phyloP scores from a whole-genome alignment of 2,329 filamentous ascomycete species.

The Pyrenophora teres region DNA sequence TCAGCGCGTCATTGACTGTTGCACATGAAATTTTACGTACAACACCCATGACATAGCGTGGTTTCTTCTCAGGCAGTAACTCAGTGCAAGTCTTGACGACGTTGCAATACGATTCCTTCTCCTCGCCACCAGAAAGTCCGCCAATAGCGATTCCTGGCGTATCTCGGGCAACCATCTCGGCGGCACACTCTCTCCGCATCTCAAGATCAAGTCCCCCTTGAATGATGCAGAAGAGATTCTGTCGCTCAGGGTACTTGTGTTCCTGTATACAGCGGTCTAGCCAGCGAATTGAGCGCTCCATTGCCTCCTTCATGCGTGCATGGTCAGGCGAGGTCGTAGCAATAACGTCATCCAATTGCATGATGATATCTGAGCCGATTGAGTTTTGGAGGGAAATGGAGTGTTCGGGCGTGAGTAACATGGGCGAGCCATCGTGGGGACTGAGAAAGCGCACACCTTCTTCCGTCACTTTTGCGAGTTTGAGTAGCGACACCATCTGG shows the following conservation, averaged over 20 bases:
- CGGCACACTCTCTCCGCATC: slow-evolving; percentile 80
- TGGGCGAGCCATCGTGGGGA: slow-evolving; percentile 91
- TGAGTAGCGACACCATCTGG: slow-evolving; percentile 96
- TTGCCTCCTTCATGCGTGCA: slow-evolving; percentile 87
- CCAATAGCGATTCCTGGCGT: slow-evolving; percentile 97
- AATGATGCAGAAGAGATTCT: slow-evolving; percentile 98
- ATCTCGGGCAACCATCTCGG: slow-evolving; percentile 84
- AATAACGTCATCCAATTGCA: slow-evolving; percentile 98
- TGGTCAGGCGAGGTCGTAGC: slow-evolving; percentile 92
- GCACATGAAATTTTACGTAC: slow-evolving; percentile 47
- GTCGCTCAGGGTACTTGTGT: slow-evolving; percentile 78
- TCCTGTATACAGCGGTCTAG: slow-evolving; percentile 91
- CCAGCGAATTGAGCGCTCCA: slow-evolving; percentile 94
- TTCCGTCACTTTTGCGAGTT: slow-evolving; percentile 92
- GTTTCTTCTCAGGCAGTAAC: slow-evolving; percentile 85
- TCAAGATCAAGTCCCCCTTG: slow-evolving; percentile 91
- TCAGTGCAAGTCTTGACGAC: slow-evolving; percentile 87
- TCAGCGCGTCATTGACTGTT: slow-evolving; percentile 11
- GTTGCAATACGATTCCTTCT: slow-evolving; percentile 87
- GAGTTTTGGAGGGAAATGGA: slow-evolving; percentile 95
- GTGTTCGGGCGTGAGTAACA: slow-evolving; percentile 97
- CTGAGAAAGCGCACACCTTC: slow-evolving; percentile 95
- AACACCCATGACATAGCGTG: slow-evolving; percentile 99
- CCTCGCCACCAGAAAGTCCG: slow-evolving; percentile 91
- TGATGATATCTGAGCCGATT: slow-evolving; percentile 98